A percentile compares a stretch with the other conserved stretches of the same genome.
Conservation (phyloP, 768 basidiomycete genomes). For the Calocybe indica region DNA sequence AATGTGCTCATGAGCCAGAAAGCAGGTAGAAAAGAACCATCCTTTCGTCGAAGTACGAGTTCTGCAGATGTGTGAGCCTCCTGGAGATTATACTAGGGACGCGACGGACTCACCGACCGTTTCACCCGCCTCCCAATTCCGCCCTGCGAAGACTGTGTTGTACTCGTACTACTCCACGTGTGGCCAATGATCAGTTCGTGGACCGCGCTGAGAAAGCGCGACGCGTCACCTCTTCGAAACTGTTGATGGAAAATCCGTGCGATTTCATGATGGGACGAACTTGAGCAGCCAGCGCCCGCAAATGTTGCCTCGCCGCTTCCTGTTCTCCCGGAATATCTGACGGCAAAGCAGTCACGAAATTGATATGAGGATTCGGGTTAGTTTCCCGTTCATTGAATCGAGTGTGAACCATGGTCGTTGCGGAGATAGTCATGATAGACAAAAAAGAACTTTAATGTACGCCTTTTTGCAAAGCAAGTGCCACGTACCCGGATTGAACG, state of each 20-base stretch:
- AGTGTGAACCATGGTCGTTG: conserved; percentile 57
- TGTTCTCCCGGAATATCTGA: conserved; percentile 32
- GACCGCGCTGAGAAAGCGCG: no score
- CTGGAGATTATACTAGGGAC: not conserved
- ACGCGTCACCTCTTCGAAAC: conserved; percentile 60
- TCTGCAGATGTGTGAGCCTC: conserved; percentile 34
- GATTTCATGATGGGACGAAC: conserved; percentile 79
- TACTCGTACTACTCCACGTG: conserved; percentile 55
- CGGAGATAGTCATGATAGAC: not conserved
- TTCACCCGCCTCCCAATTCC: conserved; percentile 85
- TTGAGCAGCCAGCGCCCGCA: conserved; percentile 78
- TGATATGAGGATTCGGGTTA: conserved; percentile 73
- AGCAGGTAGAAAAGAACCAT: conserved; percentile 56
- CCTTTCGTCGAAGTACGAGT: conserved; percentile 60
- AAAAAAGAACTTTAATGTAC: no score
- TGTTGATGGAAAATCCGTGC: conserved; percentile 72
- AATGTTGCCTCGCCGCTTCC: conserved; percentile 63
- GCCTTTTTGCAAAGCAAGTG: conserved; percentile 16
- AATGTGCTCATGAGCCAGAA: conserved; percentile 71
- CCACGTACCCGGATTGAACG: conserved; percentile 41
- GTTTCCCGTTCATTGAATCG: conserved; percentile 62
- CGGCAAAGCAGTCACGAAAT: conserved; percentile 65
- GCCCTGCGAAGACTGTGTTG: conserved; percentile 72
- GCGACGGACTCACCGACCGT: conserved; percentile 48
- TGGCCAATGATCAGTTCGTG: no score